Evolutionary conservation across 495 filamentous ascomycete species (phyloP), one percentile per base, ranked within the genome.

Genomic region (Aspergillus baeticus): DNA sequence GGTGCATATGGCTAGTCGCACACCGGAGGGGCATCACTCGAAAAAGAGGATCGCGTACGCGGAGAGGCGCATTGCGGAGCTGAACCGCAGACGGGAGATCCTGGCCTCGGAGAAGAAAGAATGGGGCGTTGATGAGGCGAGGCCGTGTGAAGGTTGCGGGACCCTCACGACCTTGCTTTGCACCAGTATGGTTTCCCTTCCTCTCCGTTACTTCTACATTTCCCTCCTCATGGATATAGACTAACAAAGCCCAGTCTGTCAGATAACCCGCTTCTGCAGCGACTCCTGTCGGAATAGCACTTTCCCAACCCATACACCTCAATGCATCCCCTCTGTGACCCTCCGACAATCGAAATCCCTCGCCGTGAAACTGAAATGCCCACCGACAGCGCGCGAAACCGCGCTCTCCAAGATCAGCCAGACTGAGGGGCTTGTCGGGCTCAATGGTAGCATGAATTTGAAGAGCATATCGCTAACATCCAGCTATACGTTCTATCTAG

Each of bases 281-380:
- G 62, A 63, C 39, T 22, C 51, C 22, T 71, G 68, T 61, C 62
- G 63, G 44, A 60, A 11, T 37, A 39, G 13, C 50, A n/a, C 41
- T 41, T 6, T 26, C 10, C 6, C 42, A 21, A 23, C 46, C 5
- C 68, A 71, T 39, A 48, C 26, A 14, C 53, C 51, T 13, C 51
- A 43, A 14, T 71, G 66, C 58, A 63, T 69, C 31, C 68, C 68
- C 26, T 71, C 68, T 0, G 64, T 67, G 47, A 63, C 66, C 11
- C 59, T 67, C 7, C 64, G 64, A 18, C 58, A 69, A 53, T 71
- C 66, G 23, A 67, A 69, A 52, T 71, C 68, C 35, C 57, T 71
- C 31, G 58, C 57, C 35, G 59, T 69, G 20, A 65, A 64, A 21
- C 61, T 60, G 5, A 62, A 61, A 53, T 70, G 68, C 35, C 63